Conservation (phyloP, 1,284 basidiomycete genomes). For the Ceratobasidium sp. region DNA sequence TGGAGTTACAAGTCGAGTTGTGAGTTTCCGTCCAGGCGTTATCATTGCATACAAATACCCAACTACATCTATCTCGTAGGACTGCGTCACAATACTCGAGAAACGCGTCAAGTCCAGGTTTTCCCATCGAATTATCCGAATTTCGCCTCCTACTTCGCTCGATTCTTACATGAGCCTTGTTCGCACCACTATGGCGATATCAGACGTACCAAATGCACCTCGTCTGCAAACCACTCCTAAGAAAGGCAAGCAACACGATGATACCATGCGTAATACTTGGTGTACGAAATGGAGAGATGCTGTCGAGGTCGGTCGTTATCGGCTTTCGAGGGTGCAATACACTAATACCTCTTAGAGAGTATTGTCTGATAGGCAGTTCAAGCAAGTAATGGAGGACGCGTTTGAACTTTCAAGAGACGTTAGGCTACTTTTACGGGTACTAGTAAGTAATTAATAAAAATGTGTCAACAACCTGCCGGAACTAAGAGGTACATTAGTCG, state of each 20-base stretch:
- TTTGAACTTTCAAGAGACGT: slow-evolving; percentile 44
- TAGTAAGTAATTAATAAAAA: slow-evolving; percentile 12
- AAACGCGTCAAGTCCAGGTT: slow-evolving; percentile 96
- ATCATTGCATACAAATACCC: neutral
- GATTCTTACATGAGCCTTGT: slow-evolving; percentile 45
- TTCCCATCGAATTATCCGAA: slow-evolving; percentile 86
- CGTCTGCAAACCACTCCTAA: slow-evolving; percentile 5
- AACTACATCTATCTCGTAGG: slow-evolving; percentile 53
- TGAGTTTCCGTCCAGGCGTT: slow-evolving; percentile 48
- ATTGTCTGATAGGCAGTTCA: slow-evolving; percentile 14
- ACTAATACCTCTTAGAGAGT: slow-evolving; percentile 10
- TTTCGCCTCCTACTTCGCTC: slow-evolving; percentile 66
- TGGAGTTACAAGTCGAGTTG: slow-evolving; percentile 81
- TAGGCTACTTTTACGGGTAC: slow-evolving; percentile 42
- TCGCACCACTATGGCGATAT: neutral
- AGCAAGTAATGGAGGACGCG: slow-evolving; percentile 28
- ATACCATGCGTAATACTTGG: slow-evolving; percentile 50
- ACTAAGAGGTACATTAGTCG: slow-evolving; percentile 57
- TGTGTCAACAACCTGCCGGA: neutral
- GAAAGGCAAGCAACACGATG: slow-evolving; percentile 2
- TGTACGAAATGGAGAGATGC: slow-evolving; percentile 71
- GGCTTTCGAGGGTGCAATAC: neutral
- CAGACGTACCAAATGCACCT: neutral
- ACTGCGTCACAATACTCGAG: slow-evolving; percentile 89
- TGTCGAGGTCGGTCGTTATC: slow-evolving; percentile 63